A percentile compares a stretch with the other conserved stretches of the same genome.
Conservation (phyloP, 805 yeast species). For the Kodamaea kakaduensis region DNA sequence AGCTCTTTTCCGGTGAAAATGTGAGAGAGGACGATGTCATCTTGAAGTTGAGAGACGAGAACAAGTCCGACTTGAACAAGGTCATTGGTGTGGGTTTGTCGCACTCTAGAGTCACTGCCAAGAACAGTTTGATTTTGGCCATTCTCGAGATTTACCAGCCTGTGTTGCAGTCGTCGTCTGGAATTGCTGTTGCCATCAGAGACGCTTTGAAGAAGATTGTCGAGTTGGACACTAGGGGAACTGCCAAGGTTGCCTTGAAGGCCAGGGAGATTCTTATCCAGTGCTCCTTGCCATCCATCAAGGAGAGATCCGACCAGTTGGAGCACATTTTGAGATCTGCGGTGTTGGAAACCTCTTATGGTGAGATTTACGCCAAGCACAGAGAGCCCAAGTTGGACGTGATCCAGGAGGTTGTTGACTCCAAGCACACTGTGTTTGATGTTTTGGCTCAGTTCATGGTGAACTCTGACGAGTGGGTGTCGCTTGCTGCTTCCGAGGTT, state of each 20-base stretch:
- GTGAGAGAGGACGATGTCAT: constrained; percentile 86
- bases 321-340: constrained; percentile 92
- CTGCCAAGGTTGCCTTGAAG: constrained; percentile 90
- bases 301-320: constrained; percentile 94
- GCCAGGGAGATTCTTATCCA: constrained; percentile 96
- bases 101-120: constrained; percentile 89
- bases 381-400: constrained; percentile 77
- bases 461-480: constrained; percentile 80
- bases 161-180: constrained; percentile 63
- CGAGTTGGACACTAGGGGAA: constrained; percentile 82
- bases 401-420: constrained; percentile 89
- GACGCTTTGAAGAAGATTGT: constrained; percentile 74
- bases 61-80: constrained; percentile 66
- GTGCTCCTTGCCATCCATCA: constrained; percentile 93
- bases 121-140: constrained; percentile 84
- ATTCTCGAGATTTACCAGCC: constrained; percentile 81
- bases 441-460: constrained; percentile 89
- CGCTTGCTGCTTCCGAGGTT: constrained; percentile 95
- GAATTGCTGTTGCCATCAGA: constrained; percentile 61
- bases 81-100: constrained; percentile 77
- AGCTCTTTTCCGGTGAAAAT: constrained; percentile 69
- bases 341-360: constrained; percentile 85
- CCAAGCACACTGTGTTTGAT: constrained; percentile 93
- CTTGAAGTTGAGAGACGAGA: constrained; percentile 80
- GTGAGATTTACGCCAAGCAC: constrained; percentile 73